phyloP scores from a whole-genome alignment of 495 filamentous ascomycete species.

The Melanomma pulvis-pyrius region DNA sequence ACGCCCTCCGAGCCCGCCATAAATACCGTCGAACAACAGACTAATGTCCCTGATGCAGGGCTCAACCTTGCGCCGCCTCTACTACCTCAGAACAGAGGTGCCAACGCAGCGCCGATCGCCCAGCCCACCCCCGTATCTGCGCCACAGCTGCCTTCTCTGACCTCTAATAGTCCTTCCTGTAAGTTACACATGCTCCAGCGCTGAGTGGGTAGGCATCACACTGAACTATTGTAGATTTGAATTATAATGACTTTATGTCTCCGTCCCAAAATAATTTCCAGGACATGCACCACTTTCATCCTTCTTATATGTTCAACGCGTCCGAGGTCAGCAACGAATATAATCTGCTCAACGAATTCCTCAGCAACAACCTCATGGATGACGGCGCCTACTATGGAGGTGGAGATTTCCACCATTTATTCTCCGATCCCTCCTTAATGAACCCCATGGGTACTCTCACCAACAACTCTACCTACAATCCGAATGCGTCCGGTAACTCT shows the following conservation, averaged over 20 bases:
- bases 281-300: constrained; percentile 92
- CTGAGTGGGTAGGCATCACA: constrained; percentile 4
- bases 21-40: constrained; percentile 28
- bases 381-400: constrained; percentile 68
- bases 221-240: constrained; percentile 50
- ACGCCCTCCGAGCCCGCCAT: constrained; percentile 29
- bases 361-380: constrained; percentile 83
- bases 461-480: constrained; percentile 31
- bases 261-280: constrained; percentile 79
- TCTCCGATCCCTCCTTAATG: constrained; percentile 59
- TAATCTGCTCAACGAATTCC: constrained; percentile 92
- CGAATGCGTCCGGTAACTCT: constrained; percentile 21
- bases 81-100: constrained; percentile 36
- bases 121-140: constrained; percentile 52
- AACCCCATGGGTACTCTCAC: constrained; percentile 52
- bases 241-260: constrained; percentile 69
- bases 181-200: constrained; percentile 51
- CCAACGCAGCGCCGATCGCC: constrained; percentile 43
- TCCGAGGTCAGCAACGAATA: constrained; percentile 95
- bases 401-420: constrained; percentile 61
- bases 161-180: constrained; percentile 72
- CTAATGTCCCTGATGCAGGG: constrained; percentile 36
- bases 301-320: constrained; percentile 92
- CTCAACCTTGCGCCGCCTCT: constrained; percentile 38
- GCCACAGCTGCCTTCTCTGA: constrained; percentile 38